A percentile compares a stretch with the other conserved stretches of the same genome.
Evolutionary conservation across 1,284 basidiomycete genomes (phyloP).

Genomic region (Fomitopsis pinicola): DNA sequence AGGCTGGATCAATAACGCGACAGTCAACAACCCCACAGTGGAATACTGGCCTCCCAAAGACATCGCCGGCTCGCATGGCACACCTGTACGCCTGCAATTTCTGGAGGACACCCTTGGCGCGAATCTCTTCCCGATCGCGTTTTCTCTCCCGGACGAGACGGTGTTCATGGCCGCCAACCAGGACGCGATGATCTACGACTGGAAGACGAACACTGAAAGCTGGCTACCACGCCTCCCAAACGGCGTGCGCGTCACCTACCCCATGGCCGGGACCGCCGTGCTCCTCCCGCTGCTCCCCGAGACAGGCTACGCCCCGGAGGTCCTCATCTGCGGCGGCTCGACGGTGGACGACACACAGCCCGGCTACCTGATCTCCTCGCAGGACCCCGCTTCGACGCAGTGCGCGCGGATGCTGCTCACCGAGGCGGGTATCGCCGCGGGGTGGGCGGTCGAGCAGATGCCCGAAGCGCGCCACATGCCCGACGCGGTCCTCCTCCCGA

Average conservation of each 20-base stretch:
- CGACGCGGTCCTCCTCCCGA: slow-evolving; percentile 79
- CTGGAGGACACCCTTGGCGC: slow-evolving; percentile 70
- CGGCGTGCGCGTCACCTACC: slow-evolving; percentile 78
- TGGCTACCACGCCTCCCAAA: slow-evolving; percentile 72
- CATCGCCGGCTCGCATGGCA: slow-evolving; percentile 59
- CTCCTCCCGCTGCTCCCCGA: slow-evolving; percentile 66
- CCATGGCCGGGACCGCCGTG: slow-evolving; percentile 70
- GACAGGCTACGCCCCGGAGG: slow-evolving; percentile 62
- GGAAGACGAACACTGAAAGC: slow-evolving; percentile 59
- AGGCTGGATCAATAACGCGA: slow-evolving; percentile 78
- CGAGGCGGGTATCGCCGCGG: slow-evolving; percentile 57
- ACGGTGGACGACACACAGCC: slow-evolving; percentile 58
- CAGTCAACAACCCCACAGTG: slow-evolving; percentile 76
- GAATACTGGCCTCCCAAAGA: slow-evolving; percentile 80
- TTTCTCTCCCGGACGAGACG: slow-evolving; percentile 66
- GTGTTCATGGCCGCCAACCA: slow-evolving; percentile 80
- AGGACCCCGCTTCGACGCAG: slow-evolving; percentile 67
- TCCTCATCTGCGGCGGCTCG: slow-evolving; percentile 80
- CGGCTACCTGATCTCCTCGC: slow-evolving; percentile 60
- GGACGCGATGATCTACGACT: slow-evolving; percentile 78
- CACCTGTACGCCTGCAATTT: slow-evolving; percentile 61
- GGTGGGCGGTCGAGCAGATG: slow-evolving; percentile 76
- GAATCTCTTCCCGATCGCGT: slow-evolving; percentile 80
- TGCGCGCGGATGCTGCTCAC: slow-evolving; percentile 69
- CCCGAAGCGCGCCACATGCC: slow-evolving; percentile 73